Percentiles rank a stretch among this genome's conserved stretches.
phyloP scores from a whole-genome alignment of 805 yeast genomes.

The Sporopachydermia lactativora region DNA sequence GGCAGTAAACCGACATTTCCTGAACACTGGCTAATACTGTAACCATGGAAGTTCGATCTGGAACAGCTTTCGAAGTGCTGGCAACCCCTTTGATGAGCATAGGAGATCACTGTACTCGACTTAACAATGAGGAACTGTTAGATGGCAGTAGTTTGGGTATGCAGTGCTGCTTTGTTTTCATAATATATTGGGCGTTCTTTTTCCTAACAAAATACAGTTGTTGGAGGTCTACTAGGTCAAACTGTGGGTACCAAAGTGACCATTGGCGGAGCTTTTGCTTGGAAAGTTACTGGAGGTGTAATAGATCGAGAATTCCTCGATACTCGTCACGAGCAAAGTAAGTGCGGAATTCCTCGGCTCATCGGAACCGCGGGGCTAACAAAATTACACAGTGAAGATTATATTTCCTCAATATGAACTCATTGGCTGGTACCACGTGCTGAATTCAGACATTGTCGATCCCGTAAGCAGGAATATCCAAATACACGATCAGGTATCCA shows the following conservation, averaged over 20 bases:
- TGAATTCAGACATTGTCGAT: conserved; percentile 1
- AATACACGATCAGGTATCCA: background rate
- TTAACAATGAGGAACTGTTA: background rate
- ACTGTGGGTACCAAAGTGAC: conserved; percentile 15
- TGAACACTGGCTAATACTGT: too few species aligned
- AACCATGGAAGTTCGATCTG: too few species aligned
- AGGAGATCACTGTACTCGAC: background rate
- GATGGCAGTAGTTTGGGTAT: background rate
- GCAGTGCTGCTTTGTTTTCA: background rate
- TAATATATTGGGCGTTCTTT: background rate
- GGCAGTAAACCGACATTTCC: too few species aligned
- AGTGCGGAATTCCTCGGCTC: conserved; percentile 4
- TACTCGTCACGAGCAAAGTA: conserved; percentile 15
- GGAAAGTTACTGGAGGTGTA: conserved; percentile 7
- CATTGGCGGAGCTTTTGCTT: conserved; percentile 20
- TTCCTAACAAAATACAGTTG: conserved; percentile 9
- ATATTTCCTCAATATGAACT: conserved; percentile 18
- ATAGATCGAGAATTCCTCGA: conserved; percentile 14
- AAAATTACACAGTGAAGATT: conserved; percentile 10
- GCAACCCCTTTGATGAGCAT: background rate
- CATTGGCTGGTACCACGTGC: conserved; percentile 20
- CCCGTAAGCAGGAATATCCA: background rate
- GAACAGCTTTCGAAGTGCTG: background rate
- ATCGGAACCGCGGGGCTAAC: conserved; percentile 2
- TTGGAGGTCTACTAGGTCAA: conserved; percentile 21